These are phyloP conservation scores for Sarcomyxa edulis DNA, from an alignment of 768 basidiomycete genomes.

Conservation along the genomic window DNA sequence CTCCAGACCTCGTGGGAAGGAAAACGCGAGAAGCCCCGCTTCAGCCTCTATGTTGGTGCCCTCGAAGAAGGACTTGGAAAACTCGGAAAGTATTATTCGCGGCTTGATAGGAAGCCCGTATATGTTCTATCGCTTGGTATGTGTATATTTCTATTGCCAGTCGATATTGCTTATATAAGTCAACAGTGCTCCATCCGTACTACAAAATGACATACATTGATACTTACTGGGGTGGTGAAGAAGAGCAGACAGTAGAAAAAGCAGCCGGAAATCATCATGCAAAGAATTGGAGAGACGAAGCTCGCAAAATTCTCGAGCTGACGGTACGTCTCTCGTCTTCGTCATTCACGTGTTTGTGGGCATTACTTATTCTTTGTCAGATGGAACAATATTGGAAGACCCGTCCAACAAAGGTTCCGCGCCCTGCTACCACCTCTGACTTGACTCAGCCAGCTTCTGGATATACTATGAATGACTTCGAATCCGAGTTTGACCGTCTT, in stretches of 20 bases:
- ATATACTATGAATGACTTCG: not conserved
- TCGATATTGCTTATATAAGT: not conserved
- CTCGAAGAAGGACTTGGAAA: constrained; percentile 11
- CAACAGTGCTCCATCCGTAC: constrained; percentile 23
- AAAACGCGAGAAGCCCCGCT: constrained; percentile 2
- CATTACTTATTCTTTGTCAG: constrained; percentile 1
- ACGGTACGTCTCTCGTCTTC: constrained; percentile 5
- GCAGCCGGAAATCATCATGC: constrained; percentile 10
- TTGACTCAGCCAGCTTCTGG: not conserved
- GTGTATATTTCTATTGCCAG: constrained; percentile 1
- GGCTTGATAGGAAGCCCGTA: constrained; percentile 9
- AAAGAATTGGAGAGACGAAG: constrained; percentile 15
- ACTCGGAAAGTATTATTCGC: constrained; percentile 10
- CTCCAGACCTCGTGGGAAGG: constrained; percentile 12
- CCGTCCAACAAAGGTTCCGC: not conserved
- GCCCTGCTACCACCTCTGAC: not conserved
- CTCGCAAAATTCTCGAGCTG: constrained; percentile 9
- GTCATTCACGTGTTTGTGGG: not conserved
- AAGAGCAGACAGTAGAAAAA: constrained; percentile 15
- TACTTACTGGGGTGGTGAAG: constrained; percentile 18
- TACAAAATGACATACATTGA: constrained; percentile 23
- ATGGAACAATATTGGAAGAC: constrained; percentile 9
- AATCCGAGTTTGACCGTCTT: constrained; percentile 5
- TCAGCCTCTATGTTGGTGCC: constrained; percentile 3
- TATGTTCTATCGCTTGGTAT: constrained; percentile 11